Evolutionary conservation across 768 basidiomycete genomes (phyloP), one percentile per base, ranked within the genome.

Genomic region (Tephrocybe sp.): DNA sequence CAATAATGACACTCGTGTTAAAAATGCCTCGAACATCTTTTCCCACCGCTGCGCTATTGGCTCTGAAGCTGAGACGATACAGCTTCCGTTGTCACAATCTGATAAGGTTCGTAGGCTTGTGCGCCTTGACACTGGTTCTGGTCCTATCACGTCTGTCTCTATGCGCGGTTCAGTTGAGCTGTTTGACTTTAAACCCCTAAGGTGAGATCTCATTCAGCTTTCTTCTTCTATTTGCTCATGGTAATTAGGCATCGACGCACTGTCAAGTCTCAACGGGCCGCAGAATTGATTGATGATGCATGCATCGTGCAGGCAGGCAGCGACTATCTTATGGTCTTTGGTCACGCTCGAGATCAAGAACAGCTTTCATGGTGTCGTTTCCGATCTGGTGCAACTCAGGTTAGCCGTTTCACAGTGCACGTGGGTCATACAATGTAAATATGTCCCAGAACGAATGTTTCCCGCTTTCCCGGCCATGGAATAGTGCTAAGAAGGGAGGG

Each of bases 91-190:
- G 30, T 43, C 50, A 5, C 50, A 64, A 32, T 55, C 66, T 40
- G 77, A 79, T 55, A 74, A 64, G 53, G 63, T 73, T 33, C 75
- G 76, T 23, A 69, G 73, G 26, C 37, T 78, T 11, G 53, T 79
- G 40, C 53, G 45, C 23, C 46, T 37, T 23, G 43, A 50, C 15
- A 42, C 20, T 33, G 45, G 36, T 12, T 62, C 20, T 33, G 45
- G 36, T 12, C 62, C 56, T 51, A 39, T 59, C 18, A 37, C 73
- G 7, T 53, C 62, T 32, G 60, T 76, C 38, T 75, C 76, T 9
- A 73, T 72, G 60, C 72, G 70, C 26, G 72, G 78, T 2, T 58
- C 59, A 15, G 56, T 78, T 33, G 68, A 72, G 43, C 45, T 60
- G 15, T 40, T 70, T n/a, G 56, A 66, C 55, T 44, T 62, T 3